phyloP scores from a whole-genome alignment of 176 grass and related monocot species.

The Musa acuminata region DNA sequence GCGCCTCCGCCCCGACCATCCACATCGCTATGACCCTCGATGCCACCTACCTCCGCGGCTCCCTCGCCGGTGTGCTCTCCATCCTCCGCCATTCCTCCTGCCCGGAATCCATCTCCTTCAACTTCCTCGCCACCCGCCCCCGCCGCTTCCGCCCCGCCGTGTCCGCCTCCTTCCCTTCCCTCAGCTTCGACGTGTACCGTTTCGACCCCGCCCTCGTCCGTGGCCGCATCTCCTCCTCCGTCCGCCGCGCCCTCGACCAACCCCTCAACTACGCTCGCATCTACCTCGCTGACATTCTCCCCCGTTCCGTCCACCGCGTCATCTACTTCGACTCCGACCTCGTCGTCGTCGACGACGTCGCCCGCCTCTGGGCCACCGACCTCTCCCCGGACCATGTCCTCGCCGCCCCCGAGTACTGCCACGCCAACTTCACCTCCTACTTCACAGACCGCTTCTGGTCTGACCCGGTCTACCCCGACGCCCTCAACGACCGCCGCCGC shows the following conservation, averaged over 20 bases:
- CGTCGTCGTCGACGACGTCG: slow-evolving; percentile 89
- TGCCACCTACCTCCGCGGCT: slow-evolving; percentile 82
- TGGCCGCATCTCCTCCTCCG: slow-evolving; percentile 81
- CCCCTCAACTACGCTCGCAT: slow-evolving; percentile 98
- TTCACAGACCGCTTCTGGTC: slow-evolving; percentile 85
- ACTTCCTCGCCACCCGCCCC: slow-evolving; percentile 84
- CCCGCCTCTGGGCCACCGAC: slow-evolving; percentile 77
- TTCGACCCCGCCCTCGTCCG: slow-evolving; percentile 78
- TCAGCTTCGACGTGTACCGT: slow-evolving; percentile 59
- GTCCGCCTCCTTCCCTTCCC: slow-evolving; percentile 69
- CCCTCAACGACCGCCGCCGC: slow-evolving; percentile 49
- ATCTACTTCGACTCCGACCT: slow-evolving; percentile 94
- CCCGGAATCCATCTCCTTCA: slow-evolving; percentile 82
- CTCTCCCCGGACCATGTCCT: slow-evolving; percentile 49
- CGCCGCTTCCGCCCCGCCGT: slow-evolving; percentile 49
- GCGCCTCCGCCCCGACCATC: slow-evolving; percentile 44
- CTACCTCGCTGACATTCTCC: slow-evolving; percentile 87
- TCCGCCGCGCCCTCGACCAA: slow-evolving; percentile 95
- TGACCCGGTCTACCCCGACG: slow-evolving; percentile 35
- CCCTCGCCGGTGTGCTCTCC: slow-evolving; percentile 81
- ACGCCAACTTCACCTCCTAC: slow-evolving; percentile 99
- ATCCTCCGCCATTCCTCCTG: slow-evolving; percentile 89
- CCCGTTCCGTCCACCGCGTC: slow-evolving; percentile 52
- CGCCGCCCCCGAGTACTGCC: slow-evolving; percentile 88
- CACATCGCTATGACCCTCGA: slow-evolving; percentile 98